Evolutionary conservation across 108 stramenopile species (phyloP).

Genomic region (Skeletonema potamos): DNA sequence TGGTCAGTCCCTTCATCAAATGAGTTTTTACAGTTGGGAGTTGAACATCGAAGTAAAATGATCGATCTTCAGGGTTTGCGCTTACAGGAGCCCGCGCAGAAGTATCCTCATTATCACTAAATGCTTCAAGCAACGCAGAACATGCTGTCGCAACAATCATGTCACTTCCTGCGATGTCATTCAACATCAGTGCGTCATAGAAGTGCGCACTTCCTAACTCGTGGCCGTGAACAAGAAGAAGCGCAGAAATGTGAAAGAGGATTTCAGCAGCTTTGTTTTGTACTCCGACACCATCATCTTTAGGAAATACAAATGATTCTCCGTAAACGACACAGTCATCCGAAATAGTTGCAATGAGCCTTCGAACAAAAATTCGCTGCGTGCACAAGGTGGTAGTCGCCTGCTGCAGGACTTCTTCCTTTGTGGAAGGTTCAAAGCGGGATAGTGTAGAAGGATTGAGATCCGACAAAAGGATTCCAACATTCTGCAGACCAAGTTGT

Average conservation of each 20-base stretch:
- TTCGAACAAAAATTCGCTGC: conserved; percentile 44
- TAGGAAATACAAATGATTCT: conserved; percentile 35
- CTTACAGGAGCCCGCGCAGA: conserved; percentile 39
- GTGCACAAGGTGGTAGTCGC: conserved; percentile 50
- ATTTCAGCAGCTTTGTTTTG: conserved; percentile 49
- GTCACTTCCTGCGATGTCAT: conserved; percentile 22
- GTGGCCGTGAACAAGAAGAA: conserved; percentile 6
- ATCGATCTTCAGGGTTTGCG: conserved; percentile 12
- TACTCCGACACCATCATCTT: conserved; percentile 27
- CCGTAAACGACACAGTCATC: conserved; percentile 39
- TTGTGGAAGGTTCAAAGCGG: not conserved
- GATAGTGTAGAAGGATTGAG: not conserved
- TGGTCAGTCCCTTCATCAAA: conserved; percentile 57
- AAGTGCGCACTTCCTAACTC: conserved; percentile 33
- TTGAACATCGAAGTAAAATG: conserved; percentile 42
- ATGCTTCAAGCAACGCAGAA: conserved; percentile 51
- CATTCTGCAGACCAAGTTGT: conserved; percentile 54
- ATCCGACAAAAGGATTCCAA: conserved; percentile 48
- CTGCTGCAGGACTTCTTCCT: conserved; percentile 1
- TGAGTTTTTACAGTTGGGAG: conserved; percentile 58
- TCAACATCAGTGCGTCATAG: conserved; percentile 49
- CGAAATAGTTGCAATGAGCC: conserved; percentile 51
- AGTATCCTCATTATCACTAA: conserved; percentile 38
- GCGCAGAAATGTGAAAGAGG: conserved; percentile 53
- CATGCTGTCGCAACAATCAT: conserved; percentile 32